A percentile compares a stretch with the other conserved stretches of the same genome.
phyloP scores from a whole-genome alignment of 139 green algal genomes.

The Penium margaritaceum region DNA sequence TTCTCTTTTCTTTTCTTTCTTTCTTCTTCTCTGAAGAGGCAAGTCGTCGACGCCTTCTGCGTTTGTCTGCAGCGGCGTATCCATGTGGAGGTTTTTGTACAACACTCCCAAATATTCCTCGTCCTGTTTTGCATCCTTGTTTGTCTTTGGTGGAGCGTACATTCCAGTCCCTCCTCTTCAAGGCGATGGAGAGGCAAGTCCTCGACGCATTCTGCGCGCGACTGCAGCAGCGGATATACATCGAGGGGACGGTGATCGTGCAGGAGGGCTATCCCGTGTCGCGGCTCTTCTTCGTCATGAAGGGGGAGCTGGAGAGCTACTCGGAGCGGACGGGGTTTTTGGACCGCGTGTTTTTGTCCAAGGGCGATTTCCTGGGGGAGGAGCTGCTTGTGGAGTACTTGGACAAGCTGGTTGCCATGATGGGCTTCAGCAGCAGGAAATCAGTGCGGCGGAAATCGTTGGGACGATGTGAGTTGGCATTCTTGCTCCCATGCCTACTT shows the following conservation, averaged over 20 bases:
- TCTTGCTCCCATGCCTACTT: no score
- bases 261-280: slow-evolving; percentile 18
- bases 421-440: no score
- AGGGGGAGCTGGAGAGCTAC: slow-evolving; percentile 16
- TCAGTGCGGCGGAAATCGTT: no score
- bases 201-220: slow-evolving; percentile 16
- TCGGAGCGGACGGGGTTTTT: slow-evolving; percentile 19
- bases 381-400: slow-evolving; percentile 18
- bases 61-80: not conserved
- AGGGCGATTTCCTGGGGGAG: slow-evolving; percentile 14
- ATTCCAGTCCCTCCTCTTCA: not conserved
- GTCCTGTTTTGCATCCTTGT: no score
- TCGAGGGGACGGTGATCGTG: slow-evolving; percentile 8
- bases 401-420: slow-evolving; percentile 12
- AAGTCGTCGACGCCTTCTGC: not conserved
- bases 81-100: not conserved
- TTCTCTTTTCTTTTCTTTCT: no score
- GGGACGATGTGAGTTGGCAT: no score
- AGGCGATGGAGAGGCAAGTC: slow-evolving; percentile 6
- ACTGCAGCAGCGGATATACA: slow-evolving; percentile 12
- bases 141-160: no score
- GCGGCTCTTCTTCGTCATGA: slow-evolving; percentile 20
- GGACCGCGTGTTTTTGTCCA: not conserved
- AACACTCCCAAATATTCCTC: no score
- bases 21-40: slow-evolving; percentile 2